A percentile compares a stretch with the other conserved stretches of the same genome.
These are phyloP conservation scores for Eutrema japonicum DNA, from an alignment of 345 rosid species.

Conservation along the genomic window DNA sequence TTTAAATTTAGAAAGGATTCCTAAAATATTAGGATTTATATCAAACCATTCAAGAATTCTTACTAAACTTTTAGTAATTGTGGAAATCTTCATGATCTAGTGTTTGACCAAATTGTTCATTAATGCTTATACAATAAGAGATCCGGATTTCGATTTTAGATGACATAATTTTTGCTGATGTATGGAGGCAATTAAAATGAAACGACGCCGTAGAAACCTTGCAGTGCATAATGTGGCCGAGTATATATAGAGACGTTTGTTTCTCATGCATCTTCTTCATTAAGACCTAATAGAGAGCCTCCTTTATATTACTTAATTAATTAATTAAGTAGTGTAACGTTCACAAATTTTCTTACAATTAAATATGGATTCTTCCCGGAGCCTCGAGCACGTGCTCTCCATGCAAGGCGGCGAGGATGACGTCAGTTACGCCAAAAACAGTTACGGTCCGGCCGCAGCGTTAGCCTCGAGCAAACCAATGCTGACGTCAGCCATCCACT, in stretches of 20 bases:
- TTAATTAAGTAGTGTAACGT: neutral
- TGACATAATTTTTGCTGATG: too few relatives aligned
- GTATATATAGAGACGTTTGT: slow-evolving; percentile 5
- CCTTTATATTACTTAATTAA: neutral
- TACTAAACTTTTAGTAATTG: too few relatives aligned
- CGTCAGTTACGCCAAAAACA: slow-evolving; percentile 57
- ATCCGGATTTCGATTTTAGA: too few relatives aligned
- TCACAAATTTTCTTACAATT: slow-evolving; percentile 1
- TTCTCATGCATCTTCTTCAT: neutral
- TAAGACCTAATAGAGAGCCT: neutral
- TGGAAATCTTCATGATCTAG: too few relatives aligned
- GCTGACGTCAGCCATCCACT: slow-evolving; percentile 49
- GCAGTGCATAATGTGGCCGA: neutral
- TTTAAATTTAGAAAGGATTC: too few relatives aligned
- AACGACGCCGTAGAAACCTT: neutral
- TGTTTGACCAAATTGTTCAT: too few relatives aligned
- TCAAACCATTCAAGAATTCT: too few relatives aligned
- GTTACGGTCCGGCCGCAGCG: slow-evolving; percentile 53
- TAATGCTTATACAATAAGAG: too few relatives aligned
- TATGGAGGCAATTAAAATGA: too few relatives aligned
- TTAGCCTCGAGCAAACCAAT: slow-evolving; percentile 52
- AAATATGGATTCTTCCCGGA: slow-evolving; percentile 36
- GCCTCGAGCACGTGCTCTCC: slow-evolving; percentile 52
- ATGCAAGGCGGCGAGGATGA: slow-evolving; percentile 66
- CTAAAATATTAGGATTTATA: too few relatives aligned